Evolutionary conservation across 345 rosid species (phyloP), one percentile per base, ranked within the genome.

Genomic region (Boechera stricta): DNA sequence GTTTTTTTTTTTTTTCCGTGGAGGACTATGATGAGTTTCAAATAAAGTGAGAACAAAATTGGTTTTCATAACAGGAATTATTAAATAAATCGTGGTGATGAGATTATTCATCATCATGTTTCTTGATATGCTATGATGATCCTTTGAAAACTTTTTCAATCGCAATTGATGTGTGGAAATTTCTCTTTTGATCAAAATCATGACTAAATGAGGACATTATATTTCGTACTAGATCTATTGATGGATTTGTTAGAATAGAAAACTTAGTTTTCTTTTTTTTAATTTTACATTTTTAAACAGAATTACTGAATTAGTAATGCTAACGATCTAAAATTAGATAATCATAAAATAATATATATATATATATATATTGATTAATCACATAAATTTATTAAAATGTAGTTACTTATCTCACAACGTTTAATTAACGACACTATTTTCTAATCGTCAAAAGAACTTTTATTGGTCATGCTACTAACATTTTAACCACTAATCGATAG

Each of bases 111-210:
- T 78, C 77, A 78, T 78, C 58, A 60, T 78, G 81, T 78, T 44
- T 78, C 69, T 60, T 52, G 68, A 59, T 73, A 60, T 52, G 73
- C 42, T 67, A 78, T 78, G 73, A 78, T 78, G 69, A 67, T 72
- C 21, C 69, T 67, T 60, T 73, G 81, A 78, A 72, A 58, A 78
- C 69, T 67, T 67, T 78, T 41, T 41, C 62, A 72, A 66, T 78
- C 74, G 74, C 68, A 72, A 59, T 78, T 72, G 74, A 73, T 78
- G 81, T 44, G 69, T 66, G 24, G 44, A 60, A 67, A 33, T 73
- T 80, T 48, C 80, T 72, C 80, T 80, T 80, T 85, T 72, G 74
- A 67, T 76, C 68, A 31, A 72, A 28, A 51, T 68, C 31, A 78
- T 73, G 74, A 73, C 81, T 64, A 21, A 26, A 36, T 15, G 51